A percentile compares a stretch with the other conserved stretches of the same genome.
These are phyloP conservation scores for Rhodotorula sp. DNA, from an alignment of 1,284 basidiomycete genomes.

Conservation along the genomic window DNA sequence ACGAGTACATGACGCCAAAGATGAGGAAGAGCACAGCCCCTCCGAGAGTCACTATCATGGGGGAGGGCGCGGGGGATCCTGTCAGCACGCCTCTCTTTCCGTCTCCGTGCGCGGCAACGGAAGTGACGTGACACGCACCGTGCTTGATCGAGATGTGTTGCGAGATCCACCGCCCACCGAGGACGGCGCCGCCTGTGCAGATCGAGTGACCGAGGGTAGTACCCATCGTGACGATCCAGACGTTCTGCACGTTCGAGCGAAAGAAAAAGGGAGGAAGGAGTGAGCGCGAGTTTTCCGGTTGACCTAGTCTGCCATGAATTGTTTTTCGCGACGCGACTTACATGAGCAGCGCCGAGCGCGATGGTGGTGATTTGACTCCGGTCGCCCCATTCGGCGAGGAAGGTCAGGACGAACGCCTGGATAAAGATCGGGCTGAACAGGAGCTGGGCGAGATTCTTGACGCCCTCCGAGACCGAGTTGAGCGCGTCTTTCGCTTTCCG, in stretches of 20 bases:
- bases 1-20: constrained; percentile 59
- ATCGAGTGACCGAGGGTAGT: constrained; percentile 84
- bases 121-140: constrained; percentile 59
- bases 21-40: constrained; percentile 78
- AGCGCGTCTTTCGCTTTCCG: constrained; percentile 19
- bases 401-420: constrained; percentile 91
- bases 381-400: constrained; percentile 98
- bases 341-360: constrained; percentile 91
- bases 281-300: too few species aligned
- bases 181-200: constrained; percentile 85
- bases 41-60: constrained; percentile 73
- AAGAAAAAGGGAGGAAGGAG: background rate
- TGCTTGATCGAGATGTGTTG: constrained; percentile 93
- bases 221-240: constrained; percentile 78
- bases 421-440: constrained; percentile 90
- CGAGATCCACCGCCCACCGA: constrained; percentile 85
- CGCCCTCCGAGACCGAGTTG: constrained; percentile 59
- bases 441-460: constrained; percentile 76
- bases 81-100: background rate
- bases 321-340: constrained; percentile 52
- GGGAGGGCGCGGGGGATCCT: background rate
- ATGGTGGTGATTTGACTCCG: constrained; percentile 96
- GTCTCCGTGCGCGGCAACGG: background rate
- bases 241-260: constrained; percentile 56
- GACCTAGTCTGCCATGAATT: too few species aligned